Percentiles rank a stretch among this genome's conserved stretches.
These are phyloP conservation scores for Kwoniella bestiolae DNA, from an alignment of 768 basidiomycete genomes.

Conservation along the genomic window DNA sequence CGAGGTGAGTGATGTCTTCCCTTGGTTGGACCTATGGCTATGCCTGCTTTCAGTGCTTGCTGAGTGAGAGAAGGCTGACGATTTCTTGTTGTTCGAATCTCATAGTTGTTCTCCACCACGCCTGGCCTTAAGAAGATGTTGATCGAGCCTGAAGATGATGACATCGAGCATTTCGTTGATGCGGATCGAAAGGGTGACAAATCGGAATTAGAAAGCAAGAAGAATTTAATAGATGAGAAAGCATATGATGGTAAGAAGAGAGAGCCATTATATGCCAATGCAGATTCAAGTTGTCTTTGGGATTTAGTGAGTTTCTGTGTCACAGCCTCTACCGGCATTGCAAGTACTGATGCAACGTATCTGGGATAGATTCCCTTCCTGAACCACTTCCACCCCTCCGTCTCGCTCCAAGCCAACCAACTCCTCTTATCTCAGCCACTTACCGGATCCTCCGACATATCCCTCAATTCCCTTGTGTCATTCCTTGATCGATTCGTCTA, in stretches of 20 bases:
- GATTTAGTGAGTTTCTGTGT: constrained; percentile 70
- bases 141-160: constrained; percentile 58
- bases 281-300: constrained; percentile 79
- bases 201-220: constrained; percentile 4
- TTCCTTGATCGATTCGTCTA: constrained; percentile 98
- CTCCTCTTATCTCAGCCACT: constrained; percentile 73
- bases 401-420: constrained; percentile 83
- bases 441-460: constrained; percentile 82
- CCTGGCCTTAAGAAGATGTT: constrained; percentile 63
- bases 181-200: constrained; percentile 39
- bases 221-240: constrained; percentile 25
- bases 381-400: constrained; percentile 85
- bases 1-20: constrained; percentile 65
- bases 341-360: background rate
- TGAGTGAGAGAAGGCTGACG: constrained; percentile 8
- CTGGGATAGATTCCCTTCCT: constrained; percentile 70
- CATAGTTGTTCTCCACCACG: constrained; percentile 63
- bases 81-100: background rate
- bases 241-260: constrained; percentile 85
- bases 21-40: constrained; percentile 42
- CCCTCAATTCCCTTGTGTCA: constrained; percentile 87
- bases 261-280: constrained; percentile 83
- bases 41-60: constrained; percentile 51
- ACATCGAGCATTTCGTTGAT: constrained; percentile 56
- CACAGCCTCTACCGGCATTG: background rate